Evolutionary conservation across 2,329 filamentous ascomycete species (phyloP), one percentile per base, ranked within the genome.

Genomic region (Aspergillus versicolor): DNA sequence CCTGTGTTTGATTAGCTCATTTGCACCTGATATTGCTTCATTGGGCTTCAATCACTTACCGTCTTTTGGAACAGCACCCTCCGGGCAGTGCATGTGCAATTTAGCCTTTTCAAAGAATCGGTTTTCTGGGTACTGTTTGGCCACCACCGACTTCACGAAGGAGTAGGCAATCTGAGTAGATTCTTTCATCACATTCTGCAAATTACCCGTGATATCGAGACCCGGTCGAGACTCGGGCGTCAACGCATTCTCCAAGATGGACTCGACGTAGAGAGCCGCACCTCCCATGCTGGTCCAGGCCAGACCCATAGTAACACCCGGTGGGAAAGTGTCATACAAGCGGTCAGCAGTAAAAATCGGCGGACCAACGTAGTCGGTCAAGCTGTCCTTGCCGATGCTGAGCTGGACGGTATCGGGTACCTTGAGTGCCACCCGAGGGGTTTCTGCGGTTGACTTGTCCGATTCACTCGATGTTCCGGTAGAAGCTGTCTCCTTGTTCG

Each of bases 251-350:
- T 99, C 92, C 51, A 99, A 80, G 61, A 99, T 97, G 1, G 92
- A 95, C 77, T 99, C 94, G 57, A 99, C 91, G 75, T 99, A 99
- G 73, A 99, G 87, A 51, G 94, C 94, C 4, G 94, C 91, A 58
- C 94, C 94, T 60, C 94, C 94, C 85, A 99, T 91, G 70, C 92
- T 91, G 7, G 95, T 99, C 94, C 94, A 99, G 7, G 94, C 94
- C 52, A 99, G 84, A 63, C 94, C 94, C 94, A 99, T 97, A 21
- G 92, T 90, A 15, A 99, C 94, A 75, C 94, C 94, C 2, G 94
- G 85, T 4, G 95, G 94, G 58, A 92, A 96, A 47, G 87, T 86
- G 67, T 99, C 94, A 79, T 97, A 99, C 13, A 99, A 82, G 54
- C 95, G 87, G 75, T 99, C 94, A 4, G 94, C 91, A 0, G 92